These are phyloP conservation scores for Ceratocystis cubensis DNA, from an alignment of 2,329 filamentous ascomycete genomes.

Conservation along the genomic window DNA sequence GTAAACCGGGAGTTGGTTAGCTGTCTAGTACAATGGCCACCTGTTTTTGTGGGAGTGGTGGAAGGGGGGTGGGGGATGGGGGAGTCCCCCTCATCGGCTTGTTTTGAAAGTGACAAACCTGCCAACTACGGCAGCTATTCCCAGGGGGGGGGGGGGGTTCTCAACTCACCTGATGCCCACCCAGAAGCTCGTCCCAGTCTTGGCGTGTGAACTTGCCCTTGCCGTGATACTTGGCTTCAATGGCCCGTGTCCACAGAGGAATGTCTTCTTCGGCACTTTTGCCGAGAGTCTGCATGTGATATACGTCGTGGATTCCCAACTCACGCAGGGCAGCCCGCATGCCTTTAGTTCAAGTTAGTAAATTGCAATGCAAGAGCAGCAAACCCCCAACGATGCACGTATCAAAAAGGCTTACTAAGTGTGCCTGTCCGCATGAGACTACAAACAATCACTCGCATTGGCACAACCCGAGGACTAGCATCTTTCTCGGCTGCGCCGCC, in stretches of 20 bases:
- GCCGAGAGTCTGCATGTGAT: conserved; percentile 28
- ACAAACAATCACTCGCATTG: conserved; percentile 33
- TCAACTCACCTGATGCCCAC: conserved; percentile 29
- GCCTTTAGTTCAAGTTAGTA: conserved; percentile 23
- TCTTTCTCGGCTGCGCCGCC: conserved; percentile 19
- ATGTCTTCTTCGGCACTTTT: conserved; percentile 21
- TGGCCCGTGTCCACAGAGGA: conserved; percentile 24
- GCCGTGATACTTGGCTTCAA: conserved; percentile 24
- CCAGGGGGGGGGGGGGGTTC: neutral
- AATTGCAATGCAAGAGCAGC: neutral
- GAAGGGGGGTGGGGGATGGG: too few relatives aligned
- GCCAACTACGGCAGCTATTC: too few relatives aligned
- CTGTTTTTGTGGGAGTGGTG: neutral
- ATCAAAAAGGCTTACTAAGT: conserved; percentile 26
- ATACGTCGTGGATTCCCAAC: conserved; percentile 30
- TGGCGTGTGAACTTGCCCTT: conserved; percentile 26
- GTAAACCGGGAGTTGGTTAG: conserved; percentile 25
- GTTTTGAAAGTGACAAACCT: too few relatives aligned
- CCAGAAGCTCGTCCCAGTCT: conserved; percentile 37
- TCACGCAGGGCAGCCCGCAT: conserved; percentile 28
- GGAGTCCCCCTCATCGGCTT: too few relatives aligned
- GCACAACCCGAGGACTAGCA: conserved; percentile 26
- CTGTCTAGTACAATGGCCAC: neutral
- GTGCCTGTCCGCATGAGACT: conserved; percentile 31
- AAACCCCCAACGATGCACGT: neutral